A percentile compares a stretch with the other conserved stretches of the same genome.
These are phyloP conservation scores for Tolypocladium ovalisporum DNA, from an alignment of 2,329 filamentous ascomycete species.

Conservation along the genomic window DNA sequence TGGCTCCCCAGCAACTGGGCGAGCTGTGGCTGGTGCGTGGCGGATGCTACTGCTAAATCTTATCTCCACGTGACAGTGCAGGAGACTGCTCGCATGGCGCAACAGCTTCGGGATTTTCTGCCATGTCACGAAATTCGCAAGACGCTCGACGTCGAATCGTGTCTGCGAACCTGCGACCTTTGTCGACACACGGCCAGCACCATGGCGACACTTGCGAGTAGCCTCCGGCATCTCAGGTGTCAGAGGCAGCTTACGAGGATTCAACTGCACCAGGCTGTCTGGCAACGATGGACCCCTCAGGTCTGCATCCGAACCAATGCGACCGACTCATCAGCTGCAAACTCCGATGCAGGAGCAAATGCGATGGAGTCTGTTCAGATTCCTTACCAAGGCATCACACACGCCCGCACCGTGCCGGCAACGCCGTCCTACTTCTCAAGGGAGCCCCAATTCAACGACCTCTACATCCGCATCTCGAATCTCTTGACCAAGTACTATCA, in stretches of 20 bases:
- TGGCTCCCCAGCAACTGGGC: conserved; percentile 8
- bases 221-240: conserved; percentile 25
- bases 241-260: conserved; percentile 16
- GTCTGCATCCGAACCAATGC: conserved; percentile 14
- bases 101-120: neutral
- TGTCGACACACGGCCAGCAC: conserved; percentile 11
- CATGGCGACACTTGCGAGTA: conserved; percentile 24
- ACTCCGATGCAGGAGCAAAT: conserved; percentile 5
- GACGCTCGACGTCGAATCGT: conserved; percentile 6
- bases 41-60: conserved; percentile 4
- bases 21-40: conserved; percentile 10
- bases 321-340: conserved; percentile 8
- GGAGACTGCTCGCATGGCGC: neutral
- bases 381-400: conserved; percentile 23
- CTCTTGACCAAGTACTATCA: conserved; percentile 62
- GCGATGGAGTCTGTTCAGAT: conserved; percentile 13
- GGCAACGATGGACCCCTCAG: conserved; percentile 12
- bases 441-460: conserved; percentile 76
- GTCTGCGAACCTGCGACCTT: conserved; percentile 10
- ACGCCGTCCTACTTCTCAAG: conserved; percentile 95
- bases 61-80: conserved; percentile 11
- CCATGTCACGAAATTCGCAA: neutral
- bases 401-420: conserved; percentile 67
- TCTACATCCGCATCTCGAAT: conserved; percentile 61
- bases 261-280: conserved; percentile 17